Percentiles rank a stretch among this genome's conserved stretches.
phyloP scores from a whole-genome alignment of 2,329 filamentous ascomycete genomes.

The Parafenestella ontariensis region DNA sequence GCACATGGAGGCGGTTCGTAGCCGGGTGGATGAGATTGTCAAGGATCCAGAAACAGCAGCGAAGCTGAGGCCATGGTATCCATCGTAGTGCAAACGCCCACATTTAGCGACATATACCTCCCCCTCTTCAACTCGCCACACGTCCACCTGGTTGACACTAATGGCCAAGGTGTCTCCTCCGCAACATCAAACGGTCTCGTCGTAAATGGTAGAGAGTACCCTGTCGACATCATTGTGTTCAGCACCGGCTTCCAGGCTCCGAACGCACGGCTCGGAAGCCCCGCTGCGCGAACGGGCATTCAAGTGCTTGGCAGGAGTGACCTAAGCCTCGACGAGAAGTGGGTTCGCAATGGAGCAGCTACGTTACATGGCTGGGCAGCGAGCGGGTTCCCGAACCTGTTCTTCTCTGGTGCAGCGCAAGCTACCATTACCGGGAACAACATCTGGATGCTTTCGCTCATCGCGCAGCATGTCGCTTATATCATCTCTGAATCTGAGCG shows the following conservation, averaged over 20 bases:
- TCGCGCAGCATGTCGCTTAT: constrained; percentile 2
- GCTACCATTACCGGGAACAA: not conserved
- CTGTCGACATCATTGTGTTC: constrained; percentile 54
- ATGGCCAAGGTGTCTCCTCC: constrained; percentile 58
- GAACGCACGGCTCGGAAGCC: constrained; percentile 12
- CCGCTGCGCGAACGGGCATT: constrained; percentile 35
- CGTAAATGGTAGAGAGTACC: constrained; percentile 55
- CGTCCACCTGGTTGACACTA: constrained; percentile 66
- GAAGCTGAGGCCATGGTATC: constrained; percentile 65
- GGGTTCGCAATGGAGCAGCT: constrained; percentile 46
- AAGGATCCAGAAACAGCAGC: constrained; percentile 58
- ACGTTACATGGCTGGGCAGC: constrained; percentile 52
- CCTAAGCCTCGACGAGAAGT: constrained; percentile 54
- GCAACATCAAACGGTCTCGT: constrained; percentile 57
- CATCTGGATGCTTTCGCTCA: constrained; percentile 1
- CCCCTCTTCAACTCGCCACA: constrained; percentile 63
- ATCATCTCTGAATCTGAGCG: constrained; percentile 2
- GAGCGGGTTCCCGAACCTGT: constrained; percentile 26
- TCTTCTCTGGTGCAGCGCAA: constrained; percentile 8
- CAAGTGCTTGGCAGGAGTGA: constrained; percentile 54
- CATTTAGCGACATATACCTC: constrained; percentile 67
- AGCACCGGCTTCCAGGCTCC: constrained; percentile 52
- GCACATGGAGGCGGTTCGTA: not conserved
- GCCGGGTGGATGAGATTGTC: constrained; percentile 48
- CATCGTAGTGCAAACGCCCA: constrained; percentile 67